Conservation (phyloP, 306 rosid species). For the Malus sylvestris region DNA sequence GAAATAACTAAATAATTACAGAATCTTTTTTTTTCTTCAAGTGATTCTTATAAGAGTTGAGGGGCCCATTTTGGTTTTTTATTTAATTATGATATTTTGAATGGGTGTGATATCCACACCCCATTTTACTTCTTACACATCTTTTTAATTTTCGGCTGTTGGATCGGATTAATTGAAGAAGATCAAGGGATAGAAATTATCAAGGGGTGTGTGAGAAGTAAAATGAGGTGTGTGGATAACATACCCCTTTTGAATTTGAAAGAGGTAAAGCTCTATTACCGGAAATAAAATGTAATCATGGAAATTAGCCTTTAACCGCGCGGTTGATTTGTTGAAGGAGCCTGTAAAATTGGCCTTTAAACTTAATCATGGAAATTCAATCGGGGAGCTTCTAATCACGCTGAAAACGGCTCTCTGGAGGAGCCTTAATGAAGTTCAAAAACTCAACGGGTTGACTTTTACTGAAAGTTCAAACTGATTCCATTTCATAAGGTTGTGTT, state of each 20-base stretch:
- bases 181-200: no score
- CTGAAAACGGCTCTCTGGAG: constrained; percentile 14
- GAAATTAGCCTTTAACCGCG: constrained; percentile 3
- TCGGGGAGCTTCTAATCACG: constrained; percentile 23
- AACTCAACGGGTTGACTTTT: neutral
- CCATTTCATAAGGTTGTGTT: neutral
- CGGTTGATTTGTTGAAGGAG: constrained; percentile 16
- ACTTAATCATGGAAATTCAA: constrained; percentile 24
- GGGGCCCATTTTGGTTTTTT: neutral
- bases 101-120: neutral
- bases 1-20: neutral
- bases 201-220: no score
- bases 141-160: no score
- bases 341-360: constrained; percentile 24
- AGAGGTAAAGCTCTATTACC: constrained; percentile 8
- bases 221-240: no score
- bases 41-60: neutral
- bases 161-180: no score
- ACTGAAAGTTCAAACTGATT: neutral
- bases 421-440: neutral
- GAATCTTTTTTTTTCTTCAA: neutral
- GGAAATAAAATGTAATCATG: constrained; percentile 19
- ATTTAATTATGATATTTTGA: constrained; percentile 8
- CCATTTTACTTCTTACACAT: no score
- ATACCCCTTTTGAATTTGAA: constrained; percentile 17